Conservation (phyloP, 2,329 filamentous ascomycete species). For the Teratosphaeria zuluensis region DNA sequence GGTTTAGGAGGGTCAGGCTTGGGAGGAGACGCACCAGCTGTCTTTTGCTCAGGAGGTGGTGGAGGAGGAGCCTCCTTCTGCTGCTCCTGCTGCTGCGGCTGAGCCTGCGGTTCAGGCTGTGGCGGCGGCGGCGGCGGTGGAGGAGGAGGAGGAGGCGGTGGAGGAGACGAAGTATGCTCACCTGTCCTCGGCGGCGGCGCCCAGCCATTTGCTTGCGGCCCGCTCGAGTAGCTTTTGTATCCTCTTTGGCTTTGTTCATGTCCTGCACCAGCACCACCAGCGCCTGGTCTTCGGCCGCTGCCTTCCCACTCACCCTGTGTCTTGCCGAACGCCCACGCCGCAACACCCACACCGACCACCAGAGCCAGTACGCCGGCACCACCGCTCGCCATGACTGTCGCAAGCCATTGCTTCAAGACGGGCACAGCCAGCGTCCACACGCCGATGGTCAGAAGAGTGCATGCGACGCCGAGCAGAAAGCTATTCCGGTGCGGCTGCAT, state of each 20-base stretch:
- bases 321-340: conserved; percentile 67
- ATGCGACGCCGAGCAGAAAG: conserved; percentile 78
- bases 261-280: conserved; percentile 22
- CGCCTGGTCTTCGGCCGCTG: conserved; percentile 21
- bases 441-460: conserved; percentile 61
- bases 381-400: conserved; percentile 54
- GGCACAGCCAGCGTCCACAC: conserved; percentile 67
- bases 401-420: conserved; percentile 63
- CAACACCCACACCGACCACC: conserved; percentile 62
- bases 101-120: conserved; percentile 8
- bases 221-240: conserved; percentile 10
- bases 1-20: conserved; percentile 9
- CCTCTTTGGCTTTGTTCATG: conserved; percentile 19
- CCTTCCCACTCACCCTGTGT: conserved; percentile 48
- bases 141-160: conserved; percentile 9
- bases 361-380: conserved; percentile 66
- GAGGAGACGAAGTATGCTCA: conserved; percentile 3
- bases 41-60: conserved; percentile 1
- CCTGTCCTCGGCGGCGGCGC: conserved; percentile 3
- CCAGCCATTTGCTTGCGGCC: conserved; percentile 14
- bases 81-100: conserved; percentile 3
- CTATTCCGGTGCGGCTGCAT: conserved; percentile 78
- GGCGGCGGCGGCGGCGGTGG: conserved; percentile 9
- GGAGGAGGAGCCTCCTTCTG: conserved; percentile 4
- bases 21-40: conserved; percentile 1